These are phyloP conservation scores for Triticum dicoccoides DNA, from an alignment of 176 grass and related monocot species.

Conservation along the genomic window DNA sequence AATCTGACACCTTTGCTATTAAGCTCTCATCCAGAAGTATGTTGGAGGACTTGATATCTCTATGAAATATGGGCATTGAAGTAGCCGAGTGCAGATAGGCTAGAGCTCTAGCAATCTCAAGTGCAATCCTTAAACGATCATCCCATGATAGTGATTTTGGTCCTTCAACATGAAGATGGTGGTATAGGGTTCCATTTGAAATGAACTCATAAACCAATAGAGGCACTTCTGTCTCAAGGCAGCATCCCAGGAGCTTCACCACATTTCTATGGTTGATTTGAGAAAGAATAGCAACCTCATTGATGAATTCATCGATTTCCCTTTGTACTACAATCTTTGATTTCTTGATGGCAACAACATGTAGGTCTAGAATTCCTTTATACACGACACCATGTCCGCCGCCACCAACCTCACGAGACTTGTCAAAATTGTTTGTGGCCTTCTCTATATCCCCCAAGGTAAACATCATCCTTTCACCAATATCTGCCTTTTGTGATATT, in stretches of 20 bases:
- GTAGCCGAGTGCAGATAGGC: conserved; percentile 49
- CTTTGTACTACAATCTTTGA: conserved; percentile 47
- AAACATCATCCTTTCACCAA: conserved; percentile 50
- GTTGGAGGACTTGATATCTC: conserved; percentile 57
- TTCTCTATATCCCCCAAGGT: conserved; percentile 46
- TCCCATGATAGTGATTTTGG: conserved; percentile 26
- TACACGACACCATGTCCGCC: conserved; percentile 46
- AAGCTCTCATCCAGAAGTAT: conserved; percentile 52
- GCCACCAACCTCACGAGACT: conserved; percentile 22
- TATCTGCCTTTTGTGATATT: conserved; percentile 34
- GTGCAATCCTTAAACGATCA: conserved; percentile 36
- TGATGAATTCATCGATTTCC: conserved; percentile 54
- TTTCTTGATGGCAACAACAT: conserved; percentile 57
- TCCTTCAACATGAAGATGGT: conserved; percentile 33
- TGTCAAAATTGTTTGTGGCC: conserved; percentile 53
- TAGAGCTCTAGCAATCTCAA: conserved; percentile 37
- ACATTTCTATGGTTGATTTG: conserved; percentile 57
- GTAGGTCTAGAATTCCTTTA: conserved; percentile 45
- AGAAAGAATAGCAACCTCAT: conserved; percentile 53
- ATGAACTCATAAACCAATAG: conserved; percentile 68
- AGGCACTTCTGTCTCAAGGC: conserved; percentile 51
- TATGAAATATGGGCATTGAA: conserved; percentile 42
- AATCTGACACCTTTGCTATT: conserved; percentile 53
- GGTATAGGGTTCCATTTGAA: conserved; percentile 44
- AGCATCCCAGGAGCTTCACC: conserved; percentile 54